phyloP scores from a whole-genome alignment of 495 filamentous ascomycete genomes.

The Xylaria venustula region DNA sequence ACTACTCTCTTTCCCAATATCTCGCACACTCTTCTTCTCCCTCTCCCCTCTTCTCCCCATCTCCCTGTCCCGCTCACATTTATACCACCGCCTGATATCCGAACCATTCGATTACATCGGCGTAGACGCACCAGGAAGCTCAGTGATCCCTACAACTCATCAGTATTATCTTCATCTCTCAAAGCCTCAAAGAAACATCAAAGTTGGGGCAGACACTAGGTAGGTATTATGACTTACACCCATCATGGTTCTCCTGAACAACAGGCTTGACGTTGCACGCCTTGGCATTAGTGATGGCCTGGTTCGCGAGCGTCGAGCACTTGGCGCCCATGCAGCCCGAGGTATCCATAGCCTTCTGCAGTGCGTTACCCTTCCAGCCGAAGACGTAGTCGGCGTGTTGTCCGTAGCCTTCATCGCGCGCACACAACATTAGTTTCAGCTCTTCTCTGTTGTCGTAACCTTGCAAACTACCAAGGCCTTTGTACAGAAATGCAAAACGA shows the following conservation, averaged over 20 bases:
- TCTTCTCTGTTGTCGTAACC: no score
- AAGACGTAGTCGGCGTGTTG: constrained; percentile 54
- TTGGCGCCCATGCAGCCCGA: constrained; percentile 40
- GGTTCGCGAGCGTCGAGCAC: constrained; percentile 37
- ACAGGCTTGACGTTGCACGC: constrained; percentile 26
- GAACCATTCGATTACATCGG: not conserved
- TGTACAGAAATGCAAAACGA: no score
- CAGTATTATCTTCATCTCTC: not conserved
- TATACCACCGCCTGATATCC: no score
- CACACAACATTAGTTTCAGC: no score
- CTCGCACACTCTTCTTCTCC: no score
- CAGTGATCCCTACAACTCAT: not conserved
- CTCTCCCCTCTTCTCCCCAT: no score
- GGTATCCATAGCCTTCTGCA: constrained; percentile 51
- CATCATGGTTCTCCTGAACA: constrained; percentile 26
- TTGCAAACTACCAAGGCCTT: no score
- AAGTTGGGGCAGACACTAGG: not conserved
- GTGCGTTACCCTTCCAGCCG: constrained; percentile 46
- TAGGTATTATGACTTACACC: constrained; percentile 20
- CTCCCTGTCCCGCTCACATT: no score
- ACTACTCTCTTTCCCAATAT: no score
- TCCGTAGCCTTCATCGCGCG: no score
- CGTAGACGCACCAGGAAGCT: constrained; percentile 3
- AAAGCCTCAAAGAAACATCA: not conserved
- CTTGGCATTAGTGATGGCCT: constrained; percentile 31